Base-by-base conservation (phyloP, 495 filamentous ascomycete species). In the Lophiotrema nucula region DNA sequence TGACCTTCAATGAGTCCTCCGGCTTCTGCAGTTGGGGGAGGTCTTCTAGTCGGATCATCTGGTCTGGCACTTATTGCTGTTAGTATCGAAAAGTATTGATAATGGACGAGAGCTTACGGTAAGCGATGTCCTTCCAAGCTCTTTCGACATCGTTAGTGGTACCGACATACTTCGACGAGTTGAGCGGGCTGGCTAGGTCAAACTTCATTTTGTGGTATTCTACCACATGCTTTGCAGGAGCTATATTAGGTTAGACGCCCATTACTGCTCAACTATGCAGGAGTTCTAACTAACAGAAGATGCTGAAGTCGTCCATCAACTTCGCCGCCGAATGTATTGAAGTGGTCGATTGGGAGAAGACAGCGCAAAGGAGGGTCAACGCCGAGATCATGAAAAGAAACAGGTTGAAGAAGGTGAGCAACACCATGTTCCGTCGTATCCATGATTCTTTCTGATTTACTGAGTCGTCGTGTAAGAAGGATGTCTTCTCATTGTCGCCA, bases 21-120 rank as follows among this genome's bases (percentile, higher is more conserved):
- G 77, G 75, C 26, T 79, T 74, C 22, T 70, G 75, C 10, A 81
- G 74, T 22, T 72, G 74, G 31, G 69, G 43, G 45, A 79, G 67
- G 58, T 80, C 76, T 8, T 75, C 73, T 27, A 73, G 69, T 13
- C 75, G 74, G 58, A 81, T 77, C 71, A 79, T 76, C 47, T 77
- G 76, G 58, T 80, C 77, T 18, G 57, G 57, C 16, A 60, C 57
- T 60, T 5, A 21, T 22, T 4, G 21, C 1, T n/a, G 23, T 54
- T 44, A 53, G 42, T 31, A 26, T 2, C 21, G 8, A 49, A 16
- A n/a, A 31, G 6, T 11, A 26, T 24, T 16, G 18, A 24, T 4
- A 0, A 15, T 6, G 15, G 16, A n/a, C n/a, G n/a, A n/a, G n/a
- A 15, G 39, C 57, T 39, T 42, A 60, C 57, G 35, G 16, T 60